phyloP scores from a whole-genome alignment of 1,284 basidiomycete genomes.

The Rhodotorula sp. region DNA sequence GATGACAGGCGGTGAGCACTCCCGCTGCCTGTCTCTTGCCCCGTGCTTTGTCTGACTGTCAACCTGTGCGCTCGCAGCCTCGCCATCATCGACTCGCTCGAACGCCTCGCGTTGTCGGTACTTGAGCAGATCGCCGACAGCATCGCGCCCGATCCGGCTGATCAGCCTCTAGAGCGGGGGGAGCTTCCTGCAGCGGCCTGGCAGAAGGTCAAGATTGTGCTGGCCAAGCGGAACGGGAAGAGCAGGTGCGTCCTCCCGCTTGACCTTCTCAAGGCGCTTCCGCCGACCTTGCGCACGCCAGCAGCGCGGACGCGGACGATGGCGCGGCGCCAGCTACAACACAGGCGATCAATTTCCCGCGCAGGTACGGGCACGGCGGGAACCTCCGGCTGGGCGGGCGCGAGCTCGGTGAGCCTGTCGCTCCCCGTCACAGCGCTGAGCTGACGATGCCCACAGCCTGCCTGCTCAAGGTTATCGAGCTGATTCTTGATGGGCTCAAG shows the following conservation, averaged over 20 bases:
- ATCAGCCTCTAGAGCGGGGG: background rate
- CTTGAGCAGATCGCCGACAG: slow-evolving; percentile 16
- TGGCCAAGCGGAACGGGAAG: slow-evolving; percentile 8
- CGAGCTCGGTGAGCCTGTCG: slow-evolving; percentile 25
- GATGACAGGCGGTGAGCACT: slow-evolving; percentile 18
- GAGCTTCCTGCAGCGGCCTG: background rate
- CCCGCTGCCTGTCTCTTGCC: too few relatives aligned
- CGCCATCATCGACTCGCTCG: slow-evolving; percentile 27
- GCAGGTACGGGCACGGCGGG: slow-evolving; percentile 18
- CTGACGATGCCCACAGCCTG: slow-evolving; percentile 13
- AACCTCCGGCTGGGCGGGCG: slow-evolving; percentile 14
- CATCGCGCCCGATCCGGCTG: background rate
- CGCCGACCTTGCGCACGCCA: background rate
- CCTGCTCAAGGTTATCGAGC: slow-evolving; percentile 32
- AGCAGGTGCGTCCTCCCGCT: background rate
- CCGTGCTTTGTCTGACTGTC: background rate
- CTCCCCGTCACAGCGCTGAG: too few relatives aligned
- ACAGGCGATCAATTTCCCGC: slow-evolving; percentile 22
- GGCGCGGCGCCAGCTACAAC: background rate
- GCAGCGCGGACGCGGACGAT: background rate
- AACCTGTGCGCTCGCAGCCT: background rate
- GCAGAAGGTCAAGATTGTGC: slow-evolving; percentile 4
- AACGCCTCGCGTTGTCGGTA: slow-evolving; percentile 27
- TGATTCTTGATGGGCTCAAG: slow-evolving; percentile 30
- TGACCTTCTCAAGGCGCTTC: background rate